Base-by-base conservation (phyloP, 257 asterid species). In the Lavandula angustifolia region DNA sequence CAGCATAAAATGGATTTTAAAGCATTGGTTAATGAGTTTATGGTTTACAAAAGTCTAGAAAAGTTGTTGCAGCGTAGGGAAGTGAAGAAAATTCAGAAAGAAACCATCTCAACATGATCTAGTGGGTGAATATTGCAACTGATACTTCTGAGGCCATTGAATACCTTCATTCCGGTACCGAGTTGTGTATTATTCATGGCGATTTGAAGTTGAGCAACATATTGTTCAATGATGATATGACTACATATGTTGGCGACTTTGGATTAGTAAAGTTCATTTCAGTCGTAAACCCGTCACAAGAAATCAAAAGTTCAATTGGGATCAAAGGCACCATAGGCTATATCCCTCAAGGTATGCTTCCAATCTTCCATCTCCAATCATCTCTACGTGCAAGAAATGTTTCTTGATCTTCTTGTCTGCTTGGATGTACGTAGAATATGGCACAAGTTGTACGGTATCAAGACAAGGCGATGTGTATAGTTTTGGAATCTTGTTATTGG, bases 201-300 rank as follows among this genome's bases (percentile, higher is more conserved):
- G 82, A 73, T 71, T 13, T 73, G 37, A 77, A 77, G 55, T 74
- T 76, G 0, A 69, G 70, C 4, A 78, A 70, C 6, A 17, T 78
- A 16, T 74, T 78, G 40, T 56, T 78, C 1, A 69, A 73, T 33
- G 14, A 17, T 9, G 70, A 70, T 4, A 64, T 78, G 37, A 49
- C 50, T 50, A 67, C 77, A 3, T 62, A 29, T 67, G 65, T 78
- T 54, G 74, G 77, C 1, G 79, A 74, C 54, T 78, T 71, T 47
- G 73, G 83, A 67, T 33, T 74, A 14, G 73, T 80, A 41, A 67
- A 66, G 32, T 50, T 78, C 50, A 35, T 78, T 22, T 66, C 76
- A 3, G 9, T 8, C 7, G 34, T 29, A 18, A 11, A 11, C 1
- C 29, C 58, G 0, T 11, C 67, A 2, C 13, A 6, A 16, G 62